Conservation (phyloP, 192 early-diverging fungal genomes). For the Diversispora epigaea region DNA sequence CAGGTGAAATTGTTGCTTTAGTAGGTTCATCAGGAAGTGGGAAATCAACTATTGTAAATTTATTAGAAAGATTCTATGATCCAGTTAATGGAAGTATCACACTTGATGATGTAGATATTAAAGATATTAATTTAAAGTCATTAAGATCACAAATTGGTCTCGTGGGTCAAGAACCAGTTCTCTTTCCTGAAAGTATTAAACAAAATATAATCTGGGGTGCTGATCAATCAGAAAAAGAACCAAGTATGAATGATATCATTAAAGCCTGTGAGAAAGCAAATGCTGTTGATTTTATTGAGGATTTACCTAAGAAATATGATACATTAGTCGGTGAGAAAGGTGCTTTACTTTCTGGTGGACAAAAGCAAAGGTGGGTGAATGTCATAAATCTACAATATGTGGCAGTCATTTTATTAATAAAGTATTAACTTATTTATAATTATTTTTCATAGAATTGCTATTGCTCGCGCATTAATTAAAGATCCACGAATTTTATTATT, state of each 20-base stretch:
- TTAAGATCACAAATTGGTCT: constrained; percentile 85
- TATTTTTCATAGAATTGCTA: constrained; percentile 18
- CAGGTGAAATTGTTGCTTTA: constrained; percentile 70
- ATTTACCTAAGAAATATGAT: constrained; percentile 78
- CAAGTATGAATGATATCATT: constrained; percentile 69
- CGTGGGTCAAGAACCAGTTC: constrained; percentile 88
- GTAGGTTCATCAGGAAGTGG: constrained; percentile 69
- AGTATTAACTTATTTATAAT: background rate
- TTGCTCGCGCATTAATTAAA: constrained; percentile 82
- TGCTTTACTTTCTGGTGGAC: constrained; percentile 47
- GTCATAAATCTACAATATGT: too few species aligned
- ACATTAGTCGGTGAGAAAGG: constrained; percentile 80
- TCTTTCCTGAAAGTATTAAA: constrained; percentile 76
- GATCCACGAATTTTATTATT: constrained; percentile 71
- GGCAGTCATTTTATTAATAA: background rate
- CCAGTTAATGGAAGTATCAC: constrained; percentile 54
- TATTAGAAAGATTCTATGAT: constrained; percentile 88
- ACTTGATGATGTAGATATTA: constrained; percentile 76
- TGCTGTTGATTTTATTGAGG: constrained; percentile 79
- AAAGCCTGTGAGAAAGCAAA: constrained; percentile 70
- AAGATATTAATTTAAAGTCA: constrained; percentile 76
- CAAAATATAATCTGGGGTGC: constrained; percentile 82
- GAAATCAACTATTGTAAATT: constrained; percentile 81
- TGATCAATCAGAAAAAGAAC: constrained; percentile 37
- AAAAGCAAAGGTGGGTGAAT: constrained; percentile 44